Conservation (phyloP, 352 stramenopile species). For the Thraustochytrium sp. region DNA sequence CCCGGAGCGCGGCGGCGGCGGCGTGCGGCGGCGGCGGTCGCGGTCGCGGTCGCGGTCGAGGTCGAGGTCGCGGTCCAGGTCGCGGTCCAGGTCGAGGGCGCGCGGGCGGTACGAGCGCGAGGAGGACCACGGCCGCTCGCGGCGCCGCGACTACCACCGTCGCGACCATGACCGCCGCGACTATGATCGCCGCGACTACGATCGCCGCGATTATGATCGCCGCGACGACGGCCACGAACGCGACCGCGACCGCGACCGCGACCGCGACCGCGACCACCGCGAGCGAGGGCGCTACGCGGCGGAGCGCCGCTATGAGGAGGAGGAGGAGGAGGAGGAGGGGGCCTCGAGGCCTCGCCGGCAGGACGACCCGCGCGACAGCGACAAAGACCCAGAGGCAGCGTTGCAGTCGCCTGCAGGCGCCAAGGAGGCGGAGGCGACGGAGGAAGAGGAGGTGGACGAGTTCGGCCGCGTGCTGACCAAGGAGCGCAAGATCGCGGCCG, state of each 20-base stretch:
- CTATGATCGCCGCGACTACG: background rate
- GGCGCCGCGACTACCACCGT: background rate
- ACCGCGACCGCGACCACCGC: background rate
- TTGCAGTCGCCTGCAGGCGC: background rate
- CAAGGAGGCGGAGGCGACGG: background rate
- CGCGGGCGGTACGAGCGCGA: too few species aligned
- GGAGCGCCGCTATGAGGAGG: background rate
- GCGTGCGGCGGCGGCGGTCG: too few species aligned
- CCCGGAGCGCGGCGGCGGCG: background rate
- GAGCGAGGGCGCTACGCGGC: background rate
- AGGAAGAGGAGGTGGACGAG: background rate
- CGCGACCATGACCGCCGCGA: background rate
- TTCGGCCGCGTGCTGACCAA: slow-evolving; percentile 30
- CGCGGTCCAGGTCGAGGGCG: too few species aligned
- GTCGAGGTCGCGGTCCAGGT: too few species aligned
- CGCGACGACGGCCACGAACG: background rate
- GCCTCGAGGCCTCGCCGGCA: background rate
- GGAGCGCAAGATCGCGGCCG: background rate
- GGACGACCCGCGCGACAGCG: background rate
- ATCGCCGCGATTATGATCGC: background rate
- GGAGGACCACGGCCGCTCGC: too few species aligned
- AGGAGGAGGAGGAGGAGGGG: background rate
- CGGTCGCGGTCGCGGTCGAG: too few species aligned
- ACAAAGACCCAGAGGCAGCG: background rate
- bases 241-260: background rate